Conservation (phyloP, 2,329 filamentous ascomycete species). For the Stachybotrys elegans region DNA sequence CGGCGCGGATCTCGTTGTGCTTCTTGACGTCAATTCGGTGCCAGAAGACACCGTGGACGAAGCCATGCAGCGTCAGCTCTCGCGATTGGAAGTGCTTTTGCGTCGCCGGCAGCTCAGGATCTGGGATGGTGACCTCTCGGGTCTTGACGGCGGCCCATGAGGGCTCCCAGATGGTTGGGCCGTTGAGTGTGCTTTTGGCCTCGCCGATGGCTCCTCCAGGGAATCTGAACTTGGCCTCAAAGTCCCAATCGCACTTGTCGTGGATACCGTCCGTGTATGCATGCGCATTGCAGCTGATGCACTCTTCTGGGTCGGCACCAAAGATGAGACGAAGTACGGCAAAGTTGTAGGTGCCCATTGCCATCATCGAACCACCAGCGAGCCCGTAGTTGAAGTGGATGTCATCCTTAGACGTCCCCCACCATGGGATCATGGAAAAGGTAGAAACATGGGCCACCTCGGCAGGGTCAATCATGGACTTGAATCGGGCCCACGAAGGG, state of each 20-base stretch:
- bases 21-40: conserved; percentile 33
- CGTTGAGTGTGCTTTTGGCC: conserved; percentile 20
- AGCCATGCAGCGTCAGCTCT: conserved; percentile 21
- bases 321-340: conserved; percentile 33
- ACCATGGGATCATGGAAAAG: conserved; percentile 21
- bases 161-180: conserved; percentile 5
- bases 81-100: conserved; percentile 12
- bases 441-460: conserved; percentile 30
- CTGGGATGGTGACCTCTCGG: background rate
- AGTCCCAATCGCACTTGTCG: conserved; percentile 26
- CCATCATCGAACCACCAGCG: conserved; percentile 35
- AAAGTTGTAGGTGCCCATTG: conserved; percentile 35
- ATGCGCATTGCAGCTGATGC: conserved; percentile 22
- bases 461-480: conserved; percentile 29
- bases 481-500: conserved; percentile 39
- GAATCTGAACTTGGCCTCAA: conserved; percentile 32
- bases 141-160: conserved; percentile 3
- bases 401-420: conserved; percentile 28
- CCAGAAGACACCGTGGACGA: conserved; percentile 11
- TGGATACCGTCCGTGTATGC: conserved; percentile 18
- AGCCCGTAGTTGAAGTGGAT: conserved; percentile 39
- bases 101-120: background rate
- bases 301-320: conserved; percentile 31
- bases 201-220: conserved; percentile 31
- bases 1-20: conserved; percentile 17